These are phyloP conservation scores for Backusella liffmaniae DNA, from an alignment of 192 early-diverging fungal genomes.

Conservation along the genomic window DNA sequence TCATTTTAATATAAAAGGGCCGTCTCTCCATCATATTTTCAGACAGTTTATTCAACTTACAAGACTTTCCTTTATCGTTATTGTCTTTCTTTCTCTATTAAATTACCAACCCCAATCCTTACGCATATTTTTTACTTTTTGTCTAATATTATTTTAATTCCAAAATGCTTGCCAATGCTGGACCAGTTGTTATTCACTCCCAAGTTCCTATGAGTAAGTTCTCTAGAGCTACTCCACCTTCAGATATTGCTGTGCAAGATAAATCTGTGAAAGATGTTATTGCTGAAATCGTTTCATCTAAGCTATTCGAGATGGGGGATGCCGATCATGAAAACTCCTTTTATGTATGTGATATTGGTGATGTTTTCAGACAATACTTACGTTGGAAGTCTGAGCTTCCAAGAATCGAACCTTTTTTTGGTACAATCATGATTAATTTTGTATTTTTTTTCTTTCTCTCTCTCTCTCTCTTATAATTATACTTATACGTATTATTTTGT, in stretches of 20 bases:
- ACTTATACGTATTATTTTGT: background rate
- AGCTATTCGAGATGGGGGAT: constrained; percentile 40
- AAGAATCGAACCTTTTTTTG: constrained; percentile 95
- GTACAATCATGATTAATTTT: constrained; percentile 44
- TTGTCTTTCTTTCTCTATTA: too few relatives aligned
- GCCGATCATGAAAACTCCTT: constrained; percentile 85
- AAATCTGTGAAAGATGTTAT: constrained; percentile 19
- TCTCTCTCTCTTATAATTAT: background rate
- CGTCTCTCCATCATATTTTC: constrained; percentile 27
- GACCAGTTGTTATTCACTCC: constrained; percentile 19
- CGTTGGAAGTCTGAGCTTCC: constrained; percentile 85
- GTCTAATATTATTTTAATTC: background rate
- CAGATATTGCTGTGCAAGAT: background rate
- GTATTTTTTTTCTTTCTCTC: too few relatives aligned
- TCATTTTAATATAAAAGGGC: background rate
- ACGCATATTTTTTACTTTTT: background rate
- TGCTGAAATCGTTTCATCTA: constrained; percentile 40
- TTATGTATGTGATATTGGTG: constrained; percentile 92
- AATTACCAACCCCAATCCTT: too few relatives aligned
- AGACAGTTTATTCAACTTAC: constrained; percentile 32
- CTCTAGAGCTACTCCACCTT: background rate
- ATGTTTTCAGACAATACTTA: constrained; percentile 82
- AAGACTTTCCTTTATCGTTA: constrained; percentile 15
- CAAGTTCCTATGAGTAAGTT: background rate
- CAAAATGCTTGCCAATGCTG: constrained; percentile 20